Evolutionary conservation across 495 filamentous ascomycete genomes (phyloP), one percentile per base, ranked within the genome.

Genomic region (Aspergillus egyptiacus): DNA sequence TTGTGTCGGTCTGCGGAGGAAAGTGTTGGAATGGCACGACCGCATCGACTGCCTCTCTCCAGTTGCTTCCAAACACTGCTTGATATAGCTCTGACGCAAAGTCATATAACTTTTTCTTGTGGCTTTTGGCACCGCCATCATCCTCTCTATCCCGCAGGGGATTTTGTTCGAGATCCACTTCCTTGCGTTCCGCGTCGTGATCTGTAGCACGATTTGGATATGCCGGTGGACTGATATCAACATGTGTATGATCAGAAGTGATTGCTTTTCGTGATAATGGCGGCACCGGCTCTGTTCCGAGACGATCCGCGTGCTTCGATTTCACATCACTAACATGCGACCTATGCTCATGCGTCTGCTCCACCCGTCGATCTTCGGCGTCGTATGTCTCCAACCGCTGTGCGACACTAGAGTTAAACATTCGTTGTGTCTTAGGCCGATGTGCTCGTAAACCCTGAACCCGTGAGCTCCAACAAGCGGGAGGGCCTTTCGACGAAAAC

Each of bases 1-100:
- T 46, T 0, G 34, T 35, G 17, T 56, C 48, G 19, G 33, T 66
- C 55, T 79, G 77, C 45, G 62, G 64, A 57, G 23, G 17, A 33
- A 30, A 13, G 4, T 14, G 20, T 35, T 14, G 11, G 22, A 24
- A n/a, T 7, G 48, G 17, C 15, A 77, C 77, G 43, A 86, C 82
- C 27, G 79, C 67, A 62, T 87, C 80, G 27, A 85, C 51, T 82
- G 42, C 85, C 79, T 59, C 80, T 66, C 64, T 57, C 58, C 61
- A 61, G 19, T 53, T 39, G 2, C 33, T 19, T 11, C 53, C 56
- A 22, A 65, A 39, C 8, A 43, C 50, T 13, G 41, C 28, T 20
- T 44, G 35, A 30, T 57, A 62, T 44, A 65, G 34, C n/a, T 55
- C 42, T 2, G 53, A 48, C 1, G 51, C 54, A 28, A 54, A 49